Percentiles rank a stretch among this genome's conserved stretches.
phyloP scores from a whole-genome alignment of 495 filamentous ascomycete species.

The Lentithecium fluviatile region DNA sequence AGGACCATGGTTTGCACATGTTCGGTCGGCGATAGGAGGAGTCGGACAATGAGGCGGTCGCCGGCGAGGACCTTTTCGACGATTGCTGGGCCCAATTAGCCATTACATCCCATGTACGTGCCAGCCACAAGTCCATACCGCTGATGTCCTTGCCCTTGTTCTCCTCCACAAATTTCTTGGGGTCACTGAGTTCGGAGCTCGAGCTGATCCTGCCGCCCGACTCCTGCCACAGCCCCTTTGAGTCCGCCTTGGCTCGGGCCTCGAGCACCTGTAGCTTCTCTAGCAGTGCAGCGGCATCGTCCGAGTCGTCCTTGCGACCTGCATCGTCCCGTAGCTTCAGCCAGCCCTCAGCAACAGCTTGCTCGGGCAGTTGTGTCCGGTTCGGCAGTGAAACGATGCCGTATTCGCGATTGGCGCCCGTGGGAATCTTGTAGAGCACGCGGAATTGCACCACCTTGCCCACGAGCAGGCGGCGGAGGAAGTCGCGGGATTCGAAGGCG shows the following conservation, averaged over 20 bases:
- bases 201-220: conserved; percentile 65
- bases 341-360: conserved; percentile 81
- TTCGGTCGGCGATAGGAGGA: conserved; percentile 70
- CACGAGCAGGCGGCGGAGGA: conserved; percentile 75
- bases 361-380: conserved; percentile 64
- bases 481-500: conserved; percentile 91
- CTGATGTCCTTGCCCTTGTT: conserved; percentile 77
- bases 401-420: conserved; percentile 79
- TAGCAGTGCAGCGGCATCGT: conserved; percentile 65
- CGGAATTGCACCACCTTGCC: conserved; percentile 84
- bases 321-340: conserved; percentile 89
- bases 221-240: conserved; percentile 72
- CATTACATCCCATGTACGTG: too few relatives aligned
- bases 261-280: conserved; percentile 78
- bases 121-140: conserved; percentile 42
- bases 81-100: conserved; percentile 45
- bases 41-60: conserved; percentile 81
- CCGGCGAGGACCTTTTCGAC: conserved; percentile 89
- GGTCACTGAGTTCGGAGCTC: conserved; percentile 71
- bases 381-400: conserved; percentile 71
- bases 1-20: conserved; percentile 83
- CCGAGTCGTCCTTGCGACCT: conserved; percentile 77
- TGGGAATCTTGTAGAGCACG: conserved; percentile 78
- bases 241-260: conserved; percentile 70
- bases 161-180: conserved; percentile 68